Evolutionary conservation across 1,284 basidiomycete genomes (phyloP), one percentile per base, ranked within the genome.

Genomic region (Fistulina hepatica): DNA sequence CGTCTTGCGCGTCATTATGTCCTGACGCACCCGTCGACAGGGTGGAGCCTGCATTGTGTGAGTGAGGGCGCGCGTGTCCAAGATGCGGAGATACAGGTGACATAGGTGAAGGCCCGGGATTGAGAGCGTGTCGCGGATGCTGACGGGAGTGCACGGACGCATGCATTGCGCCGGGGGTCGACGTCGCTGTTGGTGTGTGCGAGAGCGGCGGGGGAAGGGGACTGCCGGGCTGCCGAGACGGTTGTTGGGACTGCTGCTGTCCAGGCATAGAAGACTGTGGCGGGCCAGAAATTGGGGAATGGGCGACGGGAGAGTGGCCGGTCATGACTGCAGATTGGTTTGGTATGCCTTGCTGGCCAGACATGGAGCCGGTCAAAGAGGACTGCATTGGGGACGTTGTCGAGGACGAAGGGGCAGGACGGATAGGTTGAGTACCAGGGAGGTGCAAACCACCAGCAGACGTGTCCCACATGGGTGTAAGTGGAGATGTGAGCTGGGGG

Each of bases 1-100:
- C 6, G 6, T 12, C n/a, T 13, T 13, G n/a, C n/a, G 27, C 27
- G 27, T 7, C 27, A 30, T 30, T n/a, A n/a, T n/a, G n/a, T n/a
- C n/a, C n/a, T n/a, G n/a, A n/a, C n/a, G 27, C 27, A 16, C n/a
- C 27, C 6, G 27, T 6, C n/a, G n/a, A 16, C 27, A 13, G 27
- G 17, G 27, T 16, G 27, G 27, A 12, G 27, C n/a, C n/a, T 30
- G 64, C 37, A 59, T 49, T 10, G 53, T 16, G 25, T 38, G 31
- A 19, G 37, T 30, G 17, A 12, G n/a, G 6, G 17, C 6, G n/a
- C n/a, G 27, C n/a, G 27, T 30, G 27, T 30, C 27, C 27, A 13
- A 30, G 27, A 30, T 16, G n/a, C 6, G 22, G 19, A 21, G 37
- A 19, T 11, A 27, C 31, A n/a, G 27, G 16, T 10, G 27, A 30